Conservation (phyloP, 805 yeast genomes). For the Lipomyces oligophaga region DNA sequence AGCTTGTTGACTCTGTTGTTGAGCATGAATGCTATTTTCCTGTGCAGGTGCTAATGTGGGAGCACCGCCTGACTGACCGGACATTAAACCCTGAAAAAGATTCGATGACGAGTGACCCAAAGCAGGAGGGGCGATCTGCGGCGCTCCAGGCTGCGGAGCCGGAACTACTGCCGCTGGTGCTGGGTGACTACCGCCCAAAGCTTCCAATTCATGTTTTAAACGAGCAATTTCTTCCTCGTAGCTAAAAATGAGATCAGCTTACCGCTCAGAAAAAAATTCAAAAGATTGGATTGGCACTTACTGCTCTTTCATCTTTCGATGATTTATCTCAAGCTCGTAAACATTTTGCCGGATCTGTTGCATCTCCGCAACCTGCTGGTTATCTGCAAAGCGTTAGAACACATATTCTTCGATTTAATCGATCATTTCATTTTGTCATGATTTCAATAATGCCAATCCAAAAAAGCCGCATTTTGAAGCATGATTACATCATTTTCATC, state of each 20-base stretch:
- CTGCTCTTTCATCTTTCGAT: conserved; percentile 89
- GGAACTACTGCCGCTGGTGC: conserved; percentile 38
- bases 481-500: too few relatives aligned
- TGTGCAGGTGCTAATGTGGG: conserved; percentile 33
- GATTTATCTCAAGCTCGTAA: conserved; percentile 89
- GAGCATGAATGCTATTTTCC: conserved; percentile 31
- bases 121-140: conserved; percentile 30
- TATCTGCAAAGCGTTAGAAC: conserved; percentile 44
- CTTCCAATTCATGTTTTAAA: conserved; percentile 80
- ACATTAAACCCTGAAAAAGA: conserved; percentile 37
- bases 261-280: neutral
- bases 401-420: too few relatives aligned
- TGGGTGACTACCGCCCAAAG: conserved; percentile 61
- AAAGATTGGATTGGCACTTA: too few relatives aligned
- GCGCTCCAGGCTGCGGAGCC: conserved; percentile 8
- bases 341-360: conserved; percentile 92
- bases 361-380: conserved; percentile 89
- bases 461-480: too few relatives aligned
- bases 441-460: too few relatives aligned
- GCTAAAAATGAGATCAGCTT: conserved; percentile 12
- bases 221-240: conserved; percentile 89
- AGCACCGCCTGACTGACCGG: conserved; percentile 35
- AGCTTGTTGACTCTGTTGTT: conserved; percentile 33
- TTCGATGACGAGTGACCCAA: conserved; percentile 34
- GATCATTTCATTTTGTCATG: too few relatives aligned